These are phyloP conservation scores for Cerrena zonata DNA, from an alignment of 1,284 basidiomycete species.

Conservation along the genomic window DNA sequence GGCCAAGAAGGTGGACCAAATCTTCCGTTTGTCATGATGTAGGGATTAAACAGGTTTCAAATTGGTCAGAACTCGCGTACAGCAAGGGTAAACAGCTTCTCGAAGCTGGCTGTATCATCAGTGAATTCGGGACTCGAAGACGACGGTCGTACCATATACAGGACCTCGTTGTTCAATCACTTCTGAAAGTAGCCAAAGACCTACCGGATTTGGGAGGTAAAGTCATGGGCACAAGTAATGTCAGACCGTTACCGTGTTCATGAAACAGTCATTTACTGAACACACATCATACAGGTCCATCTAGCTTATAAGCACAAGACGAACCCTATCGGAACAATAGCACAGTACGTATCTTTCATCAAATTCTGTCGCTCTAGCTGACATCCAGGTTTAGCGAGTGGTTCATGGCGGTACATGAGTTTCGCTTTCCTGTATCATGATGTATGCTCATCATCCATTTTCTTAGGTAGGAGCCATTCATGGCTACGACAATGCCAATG, in stretches of 20 bases:
- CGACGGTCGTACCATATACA: conserved; percentile 79
- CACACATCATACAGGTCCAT: conserved; percentile 50
- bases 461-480: conserved; percentile 69
- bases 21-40: conserved; percentile 1
- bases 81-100: conserved; percentile 68
- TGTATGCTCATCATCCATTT: background rate
- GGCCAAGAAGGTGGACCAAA: conserved; percentile 58
- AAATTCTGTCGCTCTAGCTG: background rate
- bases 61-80: conserved; percentile 47
- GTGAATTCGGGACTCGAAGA: conserved; percentile 90
- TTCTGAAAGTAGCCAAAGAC: conserved; percentile 62
- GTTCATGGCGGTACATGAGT: conserved; percentile 79
- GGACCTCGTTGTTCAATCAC: conserved; percentile 68
- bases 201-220: conserved; percentile 45
- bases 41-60: background rate
- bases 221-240: conserved; percentile 85
- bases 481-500: conserved; percentile 76
- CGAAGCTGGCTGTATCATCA: conserved; percentile 69
- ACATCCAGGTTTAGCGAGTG: conserved; percentile 61
- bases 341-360: conserved; percentile 55
- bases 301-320: conserved; percentile 73
- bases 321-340: conserved; percentile 77
- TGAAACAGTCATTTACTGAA: background rate
- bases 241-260: conserved; percentile 24
- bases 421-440: background rate